A percentile compares a stretch with the other conserved stretches of the same genome.
phyloP scores from a whole-genome alignment of 2,329 filamentous ascomycete genomes.

The Ophiostoma ulmi region DNA sequence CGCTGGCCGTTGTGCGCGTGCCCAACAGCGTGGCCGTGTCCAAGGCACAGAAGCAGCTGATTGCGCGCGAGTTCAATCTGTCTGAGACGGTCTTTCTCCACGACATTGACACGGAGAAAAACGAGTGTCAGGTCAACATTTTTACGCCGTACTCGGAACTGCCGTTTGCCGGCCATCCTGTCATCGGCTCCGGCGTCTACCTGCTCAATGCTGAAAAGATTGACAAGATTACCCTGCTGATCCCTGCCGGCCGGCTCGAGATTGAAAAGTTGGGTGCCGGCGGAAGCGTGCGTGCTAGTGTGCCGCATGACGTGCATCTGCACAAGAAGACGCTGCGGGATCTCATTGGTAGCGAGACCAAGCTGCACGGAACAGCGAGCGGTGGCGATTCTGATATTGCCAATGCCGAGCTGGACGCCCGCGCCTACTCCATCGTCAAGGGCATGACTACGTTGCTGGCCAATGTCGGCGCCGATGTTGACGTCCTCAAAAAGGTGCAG shows the following conservation, averaged over 20 bases:
- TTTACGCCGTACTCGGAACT: slow-evolving; percentile 52
- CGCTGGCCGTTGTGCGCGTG: slow-evolving; percentile 55
- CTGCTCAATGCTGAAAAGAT: slow-evolving; percentile 35
- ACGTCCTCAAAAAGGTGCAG: slow-evolving; percentile 52
- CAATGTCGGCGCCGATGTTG: neutral
- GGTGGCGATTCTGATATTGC: slow-evolving; percentile 33
- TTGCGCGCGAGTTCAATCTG: slow-evolving; percentile 60
- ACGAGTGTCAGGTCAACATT: slow-evolving; percentile 49
- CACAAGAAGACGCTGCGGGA: slow-evolving; percentile 45
- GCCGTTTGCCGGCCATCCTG: slow-evolving; percentile 59
- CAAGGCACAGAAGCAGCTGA: slow-evolving; percentile 51
- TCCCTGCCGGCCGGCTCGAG: slow-evolving; percentile 3
- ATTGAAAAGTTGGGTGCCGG: neutral
- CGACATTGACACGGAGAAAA: slow-evolving; percentile 34
- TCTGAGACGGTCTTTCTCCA: slow-evolving; percentile 61
- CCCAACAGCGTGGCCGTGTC: slow-evolving; percentile 41
- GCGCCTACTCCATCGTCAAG: slow-evolving; percentile 60
- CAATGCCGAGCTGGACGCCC: slow-evolving; percentile 40
- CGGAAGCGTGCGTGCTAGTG: slow-evolving; percentile 49
- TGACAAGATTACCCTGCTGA: neutral
- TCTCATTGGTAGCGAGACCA: slow-evolving; percentile 18
- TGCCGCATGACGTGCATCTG: slow-evolving; percentile 63
- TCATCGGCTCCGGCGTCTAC: slow-evolving; percentile 52
- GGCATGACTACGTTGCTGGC: slow-evolving; percentile 71
- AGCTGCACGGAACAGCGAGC: slow-evolving; percentile 26